Conservation (phyloP, 2,329 filamentous ascomycete genomes). For the Colletotrichum tabaci region DNA sequence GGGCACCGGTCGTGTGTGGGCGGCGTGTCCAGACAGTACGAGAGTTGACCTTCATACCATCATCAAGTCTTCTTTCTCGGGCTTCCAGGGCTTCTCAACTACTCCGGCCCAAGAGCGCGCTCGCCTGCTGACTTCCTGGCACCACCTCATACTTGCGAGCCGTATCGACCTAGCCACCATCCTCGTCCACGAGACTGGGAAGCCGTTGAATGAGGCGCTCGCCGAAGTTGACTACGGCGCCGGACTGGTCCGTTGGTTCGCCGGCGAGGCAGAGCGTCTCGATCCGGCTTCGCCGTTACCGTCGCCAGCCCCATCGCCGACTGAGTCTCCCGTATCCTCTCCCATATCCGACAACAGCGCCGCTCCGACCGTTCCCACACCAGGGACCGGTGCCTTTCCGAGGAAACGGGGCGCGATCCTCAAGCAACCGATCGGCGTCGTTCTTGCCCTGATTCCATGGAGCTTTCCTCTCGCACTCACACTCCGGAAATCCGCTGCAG, state of each 20-base stretch:
- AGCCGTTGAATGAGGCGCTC: conserved; percentile 67
- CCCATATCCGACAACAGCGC: not conserved
- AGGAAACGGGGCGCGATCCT: conserved; percentile 15
- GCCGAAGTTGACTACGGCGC: conserved; percentile 70
- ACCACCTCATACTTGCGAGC: conserved; percentile 52
- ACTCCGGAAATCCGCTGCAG: conserved; percentile 63
- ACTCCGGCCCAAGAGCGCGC: conserved; percentile 55
- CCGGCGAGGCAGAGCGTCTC: conserved; percentile 63
- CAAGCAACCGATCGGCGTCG: conserved; percentile 54
- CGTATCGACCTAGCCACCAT: conserved; percentile 58
- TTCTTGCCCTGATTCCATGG: conserved; percentile 59
- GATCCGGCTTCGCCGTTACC: conserved; percentile 59
- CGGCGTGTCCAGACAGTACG: conserved; percentile 63
- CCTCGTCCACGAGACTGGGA: conserved; percentile 67
- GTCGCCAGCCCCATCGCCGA: not conserved
- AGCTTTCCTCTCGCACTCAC: conserved; percentile 73
- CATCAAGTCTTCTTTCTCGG: conserved; percentile 53
- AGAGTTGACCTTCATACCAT: conserved; percentile 57
- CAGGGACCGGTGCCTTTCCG: conserved; percentile 4
- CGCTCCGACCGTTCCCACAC: not conserved
- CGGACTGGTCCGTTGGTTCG: conserved; percentile 71
- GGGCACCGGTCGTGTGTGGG: conserved; percentile 65
- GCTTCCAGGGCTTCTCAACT: conserved; percentile 56
- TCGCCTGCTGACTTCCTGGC: conserved; percentile 54
- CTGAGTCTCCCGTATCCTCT: conserved; percentile 12